Conservation (phyloP, 345 rosid genomes). For the Eutrema yunnanense region DNA sequence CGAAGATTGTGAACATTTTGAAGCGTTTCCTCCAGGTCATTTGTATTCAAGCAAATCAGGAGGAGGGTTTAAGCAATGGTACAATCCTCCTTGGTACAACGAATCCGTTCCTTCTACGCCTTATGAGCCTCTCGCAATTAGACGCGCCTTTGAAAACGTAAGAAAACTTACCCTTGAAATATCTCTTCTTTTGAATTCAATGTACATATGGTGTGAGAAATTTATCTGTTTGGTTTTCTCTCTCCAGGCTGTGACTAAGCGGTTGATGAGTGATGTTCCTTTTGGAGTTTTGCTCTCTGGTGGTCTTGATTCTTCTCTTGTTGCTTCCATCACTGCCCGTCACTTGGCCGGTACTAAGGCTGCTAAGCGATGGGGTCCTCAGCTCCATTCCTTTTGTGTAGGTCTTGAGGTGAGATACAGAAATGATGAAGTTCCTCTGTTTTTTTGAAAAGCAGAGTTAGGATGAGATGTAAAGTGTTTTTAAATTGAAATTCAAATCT, state of each 20-base stretch:
- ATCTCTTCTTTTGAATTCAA: neutral
- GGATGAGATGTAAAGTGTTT: neutral
- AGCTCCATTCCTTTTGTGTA: conserved; percentile 84
- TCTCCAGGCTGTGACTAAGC: conserved; percentile 78
- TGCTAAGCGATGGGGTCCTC: conserved; percentile 79
- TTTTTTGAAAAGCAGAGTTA: neutral
- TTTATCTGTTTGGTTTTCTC: neutral
- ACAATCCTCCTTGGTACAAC: conserved; percentile 81
- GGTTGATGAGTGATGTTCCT: conserved; percentile 94
- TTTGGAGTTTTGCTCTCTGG: conserved; percentile 93
- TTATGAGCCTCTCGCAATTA: conserved; percentile 71
- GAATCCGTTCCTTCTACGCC: conserved; percentile 62
- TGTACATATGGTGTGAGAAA: neutral
- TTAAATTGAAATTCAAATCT: neutral
- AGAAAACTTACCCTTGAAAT: conserved; percentile 13
- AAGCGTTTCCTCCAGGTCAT: conserved; percentile 88
- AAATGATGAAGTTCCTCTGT: conserved; percentile 10
- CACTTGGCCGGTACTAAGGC: conserved; percentile 65
- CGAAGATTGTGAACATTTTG: conserved; percentile 89
- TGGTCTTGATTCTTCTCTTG: conserved; percentile 90
- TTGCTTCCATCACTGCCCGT: conserved; percentile 82
- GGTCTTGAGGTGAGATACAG: conserved; percentile 65
- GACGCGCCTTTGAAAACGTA: conserved; percentile 73
- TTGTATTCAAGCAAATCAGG: conserved; percentile 78
- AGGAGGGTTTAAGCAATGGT: conserved; percentile 72